These are phyloP conservation scores for Aspergillus terreus DNA, from an alignment of 2,329 filamentous ascomycete genomes.

Conservation along the genomic window DNA sequence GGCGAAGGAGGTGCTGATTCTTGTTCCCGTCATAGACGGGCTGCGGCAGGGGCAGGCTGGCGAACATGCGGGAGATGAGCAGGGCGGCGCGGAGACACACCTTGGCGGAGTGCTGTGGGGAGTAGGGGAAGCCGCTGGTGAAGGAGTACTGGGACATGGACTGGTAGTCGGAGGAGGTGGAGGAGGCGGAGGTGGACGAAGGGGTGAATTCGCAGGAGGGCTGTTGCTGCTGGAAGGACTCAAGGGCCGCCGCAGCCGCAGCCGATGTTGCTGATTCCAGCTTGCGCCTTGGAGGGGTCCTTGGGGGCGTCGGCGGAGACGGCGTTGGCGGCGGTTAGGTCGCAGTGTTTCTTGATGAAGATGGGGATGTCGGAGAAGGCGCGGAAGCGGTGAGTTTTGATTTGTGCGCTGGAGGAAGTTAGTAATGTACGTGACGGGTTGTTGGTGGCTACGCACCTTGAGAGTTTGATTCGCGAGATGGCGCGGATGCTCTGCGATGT, in stretches of 20 bases:
- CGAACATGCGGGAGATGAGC: slow-evolving; percentile 40
- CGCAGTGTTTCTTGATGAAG: slow-evolving; percentile 45
- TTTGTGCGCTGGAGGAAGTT: slow-evolving; percentile 35
- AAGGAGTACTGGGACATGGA: slow-evolving; percentile 28
- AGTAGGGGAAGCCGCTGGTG: slow-evolving; percentile 39
- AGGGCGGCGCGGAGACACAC: slow-evolving; percentile 40
- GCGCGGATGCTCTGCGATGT: slow-evolving; percentile 38
- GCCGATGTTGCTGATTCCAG: slow-evolving; percentile 24
- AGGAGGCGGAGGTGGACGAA: slow-evolving; percentile 31
- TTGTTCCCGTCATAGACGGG: slow-evolving; percentile 20
- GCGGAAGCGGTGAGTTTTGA: slow-evolving; percentile 45
- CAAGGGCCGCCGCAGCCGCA: slow-evolving; percentile 31
- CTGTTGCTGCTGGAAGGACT: slow-evolving; percentile 27
- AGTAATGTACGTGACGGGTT: not conserved
- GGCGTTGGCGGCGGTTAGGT: slow-evolving; percentile 33
- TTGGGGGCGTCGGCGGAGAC: slow-evolving; percentile 9
- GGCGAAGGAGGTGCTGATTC: slow-evolving; percentile 12
- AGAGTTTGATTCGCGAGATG: slow-evolving; percentile 43
- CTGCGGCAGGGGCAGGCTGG: slow-evolving; percentile 35
- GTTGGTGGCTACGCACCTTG: slow-evolving; percentile 28
- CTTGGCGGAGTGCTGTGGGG: slow-evolving; percentile 38
- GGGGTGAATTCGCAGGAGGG: slow-evolving; percentile 30
- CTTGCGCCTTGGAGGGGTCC: slow-evolving; percentile 11
- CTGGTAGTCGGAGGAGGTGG: slow-evolving; percentile 28
- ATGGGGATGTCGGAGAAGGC: slow-evolving; percentile 46